A percentile compares a stretch with the other conserved stretches of the same genome.
Evolutionary conservation across 2,329 filamentous ascomycete genomes (phyloP).

Genomic region (Triangularia setosa): DNA sequence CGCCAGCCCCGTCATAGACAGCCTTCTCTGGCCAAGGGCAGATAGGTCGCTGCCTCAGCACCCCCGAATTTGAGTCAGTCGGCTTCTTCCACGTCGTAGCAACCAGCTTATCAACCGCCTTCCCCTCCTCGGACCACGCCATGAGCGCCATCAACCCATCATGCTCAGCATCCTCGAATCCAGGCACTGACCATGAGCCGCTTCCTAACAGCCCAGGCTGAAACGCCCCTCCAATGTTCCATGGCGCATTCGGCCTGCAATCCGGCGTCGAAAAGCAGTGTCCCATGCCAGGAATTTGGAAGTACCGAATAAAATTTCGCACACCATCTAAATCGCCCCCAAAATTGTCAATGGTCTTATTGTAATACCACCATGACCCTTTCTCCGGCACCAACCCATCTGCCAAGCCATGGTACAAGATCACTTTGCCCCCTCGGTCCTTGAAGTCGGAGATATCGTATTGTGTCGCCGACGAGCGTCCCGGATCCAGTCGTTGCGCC

Average conservation of each 20-base stretch:
- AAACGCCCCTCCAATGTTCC: conserved; percentile 31
- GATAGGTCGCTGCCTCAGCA: conserved; percentile 25
- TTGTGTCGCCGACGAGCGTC: conserved; percentile 23
- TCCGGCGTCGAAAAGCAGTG: conserved; percentile 37
- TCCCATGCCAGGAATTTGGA: conserved; percentile 47
- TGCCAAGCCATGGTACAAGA: conserved; percentile 36
- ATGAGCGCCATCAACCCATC: conserved; percentile 16
- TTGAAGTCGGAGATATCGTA: conserved; percentile 31
- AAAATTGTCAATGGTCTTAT: conserved; percentile 28
- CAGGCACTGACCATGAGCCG: conserved; percentile 24
- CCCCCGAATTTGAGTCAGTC: conserved; percentile 18
- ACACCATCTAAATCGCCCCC: conserved; percentile 17
- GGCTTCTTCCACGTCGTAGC: conserved; percentile 24
- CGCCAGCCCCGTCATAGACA: conserved; percentile 18
- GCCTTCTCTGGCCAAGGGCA: conserved; percentile 27
- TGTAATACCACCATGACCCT: conserved; percentile 31
- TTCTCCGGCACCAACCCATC: conserved; percentile 33
- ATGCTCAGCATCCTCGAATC: conserved; percentile 16
- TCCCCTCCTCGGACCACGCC: conserved; percentile 25
- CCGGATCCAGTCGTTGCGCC: conserved; percentile 21
- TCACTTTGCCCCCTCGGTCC: conserved; percentile 31
- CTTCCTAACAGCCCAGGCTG: conserved; percentile 22
- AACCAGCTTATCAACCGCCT: conserved; percentile 19
- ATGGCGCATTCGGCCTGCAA: conserved; percentile 28
- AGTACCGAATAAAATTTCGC: conserved; percentile 38